Evolutionary conservation across 441 rosid genomes (phyloP).

Genomic region (Manihot esculenta): DNA sequence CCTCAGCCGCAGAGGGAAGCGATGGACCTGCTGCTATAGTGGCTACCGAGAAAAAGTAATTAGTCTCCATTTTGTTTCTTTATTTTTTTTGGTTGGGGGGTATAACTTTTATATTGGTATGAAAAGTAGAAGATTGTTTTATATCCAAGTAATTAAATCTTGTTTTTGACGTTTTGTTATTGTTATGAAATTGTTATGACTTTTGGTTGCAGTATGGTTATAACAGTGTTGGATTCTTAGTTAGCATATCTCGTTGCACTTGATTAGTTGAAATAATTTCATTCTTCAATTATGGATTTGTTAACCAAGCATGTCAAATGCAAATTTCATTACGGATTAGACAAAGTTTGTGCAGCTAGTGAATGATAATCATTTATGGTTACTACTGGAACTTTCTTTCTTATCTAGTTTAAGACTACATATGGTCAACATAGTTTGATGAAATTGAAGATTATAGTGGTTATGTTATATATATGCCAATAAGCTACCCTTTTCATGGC

Average conservation of each 20-base stretch:
- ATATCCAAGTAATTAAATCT: background rate
- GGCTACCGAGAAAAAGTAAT: conserved; percentile 35
- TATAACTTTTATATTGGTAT: background rate
- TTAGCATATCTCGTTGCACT: background rate
- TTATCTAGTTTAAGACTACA: too few species aligned
- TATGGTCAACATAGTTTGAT: background rate
- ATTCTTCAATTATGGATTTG: background rate
- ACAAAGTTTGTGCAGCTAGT: background rate
- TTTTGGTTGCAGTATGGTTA: background rate
- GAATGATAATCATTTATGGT: background rate
- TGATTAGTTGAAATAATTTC: background rate
- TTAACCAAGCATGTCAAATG: background rate
- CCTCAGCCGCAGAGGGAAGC: conserved; percentile 41
- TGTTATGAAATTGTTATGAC: background rate
- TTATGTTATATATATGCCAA: background rate
- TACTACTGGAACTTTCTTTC: background rate
- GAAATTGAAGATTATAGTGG: background rate
- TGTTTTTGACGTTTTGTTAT: background rate
- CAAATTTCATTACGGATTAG: background rate
- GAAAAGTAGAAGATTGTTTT: background rate
- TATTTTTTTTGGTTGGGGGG: too few species aligned
- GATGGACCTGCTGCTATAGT: conserved; percentile 33
- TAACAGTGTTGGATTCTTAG: background rate
- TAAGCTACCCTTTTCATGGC: background rate
- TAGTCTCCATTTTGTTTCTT: background rate